These are phyloP conservation scores for Suhomyces tanzawaensis DNA, from an alignment of 805 yeast genomes.

Conservation along the genomic window DNA sequence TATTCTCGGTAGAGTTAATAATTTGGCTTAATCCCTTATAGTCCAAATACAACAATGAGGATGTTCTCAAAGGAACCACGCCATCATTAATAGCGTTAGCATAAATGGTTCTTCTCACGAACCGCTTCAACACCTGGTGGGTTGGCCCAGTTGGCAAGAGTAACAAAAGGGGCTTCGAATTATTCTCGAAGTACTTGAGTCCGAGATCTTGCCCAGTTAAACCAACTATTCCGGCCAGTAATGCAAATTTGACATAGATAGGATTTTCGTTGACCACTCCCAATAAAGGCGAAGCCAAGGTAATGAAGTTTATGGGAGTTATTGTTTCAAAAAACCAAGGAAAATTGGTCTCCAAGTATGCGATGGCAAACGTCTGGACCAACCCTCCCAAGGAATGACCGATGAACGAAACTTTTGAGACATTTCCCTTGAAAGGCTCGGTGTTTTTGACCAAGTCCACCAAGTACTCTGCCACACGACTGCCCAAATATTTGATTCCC, in stretches of 20 bases:
- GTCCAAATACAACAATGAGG: conserved; percentile 81
- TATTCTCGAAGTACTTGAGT: conserved; percentile 45
- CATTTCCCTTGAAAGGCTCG: conserved; percentile 36
- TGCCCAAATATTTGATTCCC: conserved; percentile 83
- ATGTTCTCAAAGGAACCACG: conserved; percentile 89
- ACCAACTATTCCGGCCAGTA: conserved; percentile 89
- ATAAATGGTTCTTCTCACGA: conserved; percentile 73
- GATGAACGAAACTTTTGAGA: conserved; percentile 73
- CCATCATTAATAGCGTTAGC: conserved; percentile 94
- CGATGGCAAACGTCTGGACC: conserved; percentile 86
- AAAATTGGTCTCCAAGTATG: conserved; percentile 64
- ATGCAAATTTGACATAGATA: conserved; percentile 73
- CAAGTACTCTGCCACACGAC: conserved; percentile 72
- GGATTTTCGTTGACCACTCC: conserved; percentile 92
- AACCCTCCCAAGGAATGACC: conserved; percentile 95
- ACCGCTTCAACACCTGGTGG: conserved; percentile 56
- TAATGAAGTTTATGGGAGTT: conserved; percentile 73
- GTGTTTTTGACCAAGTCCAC: conserved; percentile 50
- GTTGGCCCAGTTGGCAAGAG: conserved; percentile 77
- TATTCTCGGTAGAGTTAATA: conserved; percentile 12
- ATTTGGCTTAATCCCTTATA: conserved; percentile 58
- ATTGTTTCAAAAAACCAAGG: conserved; percentile 68
- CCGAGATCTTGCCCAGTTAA: conserved; percentile 90
- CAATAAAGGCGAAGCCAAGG: conserved; percentile 83
- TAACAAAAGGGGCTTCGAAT: conserved; percentile 63